Conservation (phyloP, 2,329 filamentous ascomycete species). For the Penicillium sp. region DNA sequence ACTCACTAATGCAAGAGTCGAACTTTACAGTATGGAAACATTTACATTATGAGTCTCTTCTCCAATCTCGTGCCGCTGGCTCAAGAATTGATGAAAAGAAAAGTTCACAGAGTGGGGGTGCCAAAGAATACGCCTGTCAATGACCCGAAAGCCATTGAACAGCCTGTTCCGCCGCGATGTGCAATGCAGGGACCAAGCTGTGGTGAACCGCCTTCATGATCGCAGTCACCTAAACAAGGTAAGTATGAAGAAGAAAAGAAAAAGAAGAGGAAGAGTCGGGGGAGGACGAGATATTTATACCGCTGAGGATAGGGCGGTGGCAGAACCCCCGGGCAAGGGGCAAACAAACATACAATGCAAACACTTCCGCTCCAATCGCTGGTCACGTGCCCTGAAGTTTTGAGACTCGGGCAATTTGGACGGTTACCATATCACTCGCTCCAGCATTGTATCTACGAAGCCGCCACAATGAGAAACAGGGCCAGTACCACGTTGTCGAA, state of each 20-base stretch:
- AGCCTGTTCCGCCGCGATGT: conserved; percentile 52
- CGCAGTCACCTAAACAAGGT: conserved; percentile 49
- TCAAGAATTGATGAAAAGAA: conserved; percentile 36
- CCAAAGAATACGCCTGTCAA: conserved; percentile 43
- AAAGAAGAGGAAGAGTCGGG: conserved; percentile 25
- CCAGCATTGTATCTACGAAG: conserved; percentile 17
- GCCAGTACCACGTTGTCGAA: conserved; percentile 42
- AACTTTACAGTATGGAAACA: no score
- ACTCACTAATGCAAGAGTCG: no score
- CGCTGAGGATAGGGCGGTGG: neutral
- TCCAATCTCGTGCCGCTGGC: conserved; percentile 33
- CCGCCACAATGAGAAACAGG: conserved; percentile 45
- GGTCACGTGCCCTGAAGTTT: conserved; percentile 35
- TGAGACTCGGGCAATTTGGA: conserved; percentile 23
- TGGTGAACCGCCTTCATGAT: conserved; percentile 47
- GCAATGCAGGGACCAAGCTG: conserved; percentile 55
- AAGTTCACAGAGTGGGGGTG: conserved; percentile 27
- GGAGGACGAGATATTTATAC: conserved; percentile 31
- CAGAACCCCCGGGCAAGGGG: neutral
- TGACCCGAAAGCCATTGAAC: conserved; percentile 47
- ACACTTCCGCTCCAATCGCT: conserved; percentile 12
- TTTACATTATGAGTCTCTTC: no score
- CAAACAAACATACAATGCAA: neutral
- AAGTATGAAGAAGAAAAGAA: conserved; percentile 51
- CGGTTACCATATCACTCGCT: conserved; percentile 10